These are phyloP conservation scores for Eucalyptus curtisii DNA, from an alignment of 345 rosid species.

Conservation along the genomic window DNA sequence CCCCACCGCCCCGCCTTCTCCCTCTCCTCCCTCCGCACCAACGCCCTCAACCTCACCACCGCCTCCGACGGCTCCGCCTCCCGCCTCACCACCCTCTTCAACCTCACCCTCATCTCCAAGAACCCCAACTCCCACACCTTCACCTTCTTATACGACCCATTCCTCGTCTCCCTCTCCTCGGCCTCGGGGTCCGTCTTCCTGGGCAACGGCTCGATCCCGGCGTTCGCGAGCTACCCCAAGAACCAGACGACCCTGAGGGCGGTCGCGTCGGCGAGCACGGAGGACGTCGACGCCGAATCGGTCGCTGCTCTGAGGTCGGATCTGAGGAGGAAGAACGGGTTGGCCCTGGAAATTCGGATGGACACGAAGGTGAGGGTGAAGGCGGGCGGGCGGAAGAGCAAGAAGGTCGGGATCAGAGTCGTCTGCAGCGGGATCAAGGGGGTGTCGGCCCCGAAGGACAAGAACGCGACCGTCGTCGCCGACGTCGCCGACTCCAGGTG, in stretches of 20 bases:
- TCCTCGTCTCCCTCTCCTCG: slow-evolving; percentile 26
- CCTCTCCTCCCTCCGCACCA: slow-evolving; percentile 59
- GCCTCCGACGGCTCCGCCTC: slow-evolving; percentile 54
- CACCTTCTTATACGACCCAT: slow-evolving; percentile 57
- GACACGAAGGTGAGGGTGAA: slow-evolving; percentile 57
- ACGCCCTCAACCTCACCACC: slow-evolving; percentile 59
- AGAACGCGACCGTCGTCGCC: slow-evolving; percentile 61
- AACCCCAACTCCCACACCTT: slow-evolving; percentile 70
- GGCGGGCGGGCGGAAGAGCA: slow-evolving; percentile 43
- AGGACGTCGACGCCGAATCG: slow-evolving; percentile 62
- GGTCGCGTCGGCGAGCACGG: slow-evolving; percentile 27
- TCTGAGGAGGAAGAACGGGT: slow-evolving; percentile 46
- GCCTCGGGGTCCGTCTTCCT: slow-evolving; percentile 26
- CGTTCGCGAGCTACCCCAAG: slow-evolving; percentile 31
- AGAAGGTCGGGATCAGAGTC: slow-evolving; percentile 72
- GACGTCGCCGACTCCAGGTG: slow-evolving; percentile 36
- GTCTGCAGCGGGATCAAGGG: slow-evolving; percentile 64
- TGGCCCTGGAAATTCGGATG: slow-evolving; percentile 41
- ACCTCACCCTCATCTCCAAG: slow-evolving; percentile 60
- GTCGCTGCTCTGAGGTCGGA: slow-evolving; percentile 51
- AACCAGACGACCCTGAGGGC: slow-evolving; percentile 56
- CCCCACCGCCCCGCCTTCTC: slow-evolving; percentile 72
- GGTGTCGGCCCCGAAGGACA: slow-evolving; percentile 47
- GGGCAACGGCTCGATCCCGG: slow-evolving; percentile 71
- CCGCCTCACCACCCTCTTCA: slow-evolving; percentile 55